These are phyloP conservation scores for Penicillium hesseltinei DNA, from an alignment of 2,329 filamentous ascomycete species.

Conservation along the genomic window DNA sequence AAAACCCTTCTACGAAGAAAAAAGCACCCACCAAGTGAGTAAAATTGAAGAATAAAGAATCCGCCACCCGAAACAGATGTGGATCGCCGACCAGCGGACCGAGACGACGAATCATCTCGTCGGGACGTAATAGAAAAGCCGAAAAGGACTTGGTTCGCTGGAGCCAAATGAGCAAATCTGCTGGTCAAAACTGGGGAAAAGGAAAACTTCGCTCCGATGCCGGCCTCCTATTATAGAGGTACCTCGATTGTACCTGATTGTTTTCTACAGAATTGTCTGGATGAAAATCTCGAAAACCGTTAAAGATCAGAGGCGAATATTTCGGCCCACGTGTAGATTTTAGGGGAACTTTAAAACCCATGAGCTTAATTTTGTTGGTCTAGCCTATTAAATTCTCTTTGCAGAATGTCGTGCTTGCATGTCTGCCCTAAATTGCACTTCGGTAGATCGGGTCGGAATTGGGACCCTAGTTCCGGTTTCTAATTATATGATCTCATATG, in stretches of 20 bases:
- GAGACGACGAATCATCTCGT: constrained; percentile 1
- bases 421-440: not conserved
- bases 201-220: constrained; percentile 13
- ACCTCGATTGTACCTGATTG: not conserved
- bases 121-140: constrained; percentile 9
- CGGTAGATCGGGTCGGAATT: not conserved
- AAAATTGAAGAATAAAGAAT: constrained; percentile 6
- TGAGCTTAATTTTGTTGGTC: not conserved
- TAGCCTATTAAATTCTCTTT: not conserved
- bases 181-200: not conserved
- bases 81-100: constrained; percentile 11
- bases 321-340: not conserved
- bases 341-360: not conserved
- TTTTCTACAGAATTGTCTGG: not conserved
- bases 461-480: not conserved
- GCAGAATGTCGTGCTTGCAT: not conserved
- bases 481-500: not conserved
- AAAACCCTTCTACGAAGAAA: not conserved
- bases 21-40: not conserved
- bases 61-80: constrained; percentile 9
- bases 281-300: not conserved
- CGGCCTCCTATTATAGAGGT: constrained; percentile 1
- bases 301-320: not conserved
- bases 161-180: not conserved
- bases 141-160: not conserved